Percentiles rank a stretch among this genome's conserved stretches.
Conservation (phyloP, 2,329 filamentous ascomycete genomes). For the Berkeleyomyces basicola region DNA sequence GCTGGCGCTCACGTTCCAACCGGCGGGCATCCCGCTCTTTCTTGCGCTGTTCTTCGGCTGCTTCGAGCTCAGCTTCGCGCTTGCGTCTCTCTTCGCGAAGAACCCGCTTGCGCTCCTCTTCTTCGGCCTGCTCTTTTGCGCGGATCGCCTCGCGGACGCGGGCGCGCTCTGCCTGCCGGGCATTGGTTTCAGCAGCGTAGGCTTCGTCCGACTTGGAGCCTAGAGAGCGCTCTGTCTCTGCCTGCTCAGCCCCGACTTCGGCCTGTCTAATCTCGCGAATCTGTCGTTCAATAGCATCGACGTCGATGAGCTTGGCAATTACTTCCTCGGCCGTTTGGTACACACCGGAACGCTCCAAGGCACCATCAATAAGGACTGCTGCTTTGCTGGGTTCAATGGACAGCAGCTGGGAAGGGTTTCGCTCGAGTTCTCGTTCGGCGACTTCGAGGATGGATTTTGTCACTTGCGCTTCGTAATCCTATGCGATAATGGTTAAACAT, state of each 20-base stretch:
- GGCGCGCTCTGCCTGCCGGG: conserved; percentile 43
- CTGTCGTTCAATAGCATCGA: conserved; percentile 48
- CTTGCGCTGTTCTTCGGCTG: conserved; percentile 33
- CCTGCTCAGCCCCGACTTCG: conserved; percentile 54
- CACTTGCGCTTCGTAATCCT: conserved; percentile 56
- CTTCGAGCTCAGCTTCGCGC: conserved; percentile 31
- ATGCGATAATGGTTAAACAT: neutral
- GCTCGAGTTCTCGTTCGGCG: conserved; percentile 57
- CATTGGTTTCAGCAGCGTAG: conserved; percentile 51
- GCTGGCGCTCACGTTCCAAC: conserved; percentile 35
- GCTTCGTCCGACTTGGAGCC: conserved; percentile 59
- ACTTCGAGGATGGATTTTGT: conserved; percentile 50
- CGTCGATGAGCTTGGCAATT: conserved; percentile 51
- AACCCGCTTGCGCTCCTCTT: conserved; percentile 44
- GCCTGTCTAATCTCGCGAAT: conserved; percentile 50
- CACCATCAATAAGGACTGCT: conserved; percentile 59
- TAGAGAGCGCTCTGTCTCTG: conserved; percentile 44
- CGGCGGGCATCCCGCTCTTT: conserved; percentile 34
- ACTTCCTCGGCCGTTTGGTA: conserved; percentile 55
- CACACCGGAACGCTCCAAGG: conserved; percentile 57
- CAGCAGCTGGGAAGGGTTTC: conserved; percentile 53
- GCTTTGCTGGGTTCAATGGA: conserved; percentile 59
- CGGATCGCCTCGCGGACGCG: conserved; percentile 43
- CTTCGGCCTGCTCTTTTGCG: conserved; percentile 40
- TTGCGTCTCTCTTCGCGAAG: conserved; percentile 39